A percentile compares a stretch with the other conserved stretches of the same genome.
These are phyloP conservation scores for Hygrophila difformis DNA, from an alignment of 257 asterid species.

Conservation along the genomic window DNA sequence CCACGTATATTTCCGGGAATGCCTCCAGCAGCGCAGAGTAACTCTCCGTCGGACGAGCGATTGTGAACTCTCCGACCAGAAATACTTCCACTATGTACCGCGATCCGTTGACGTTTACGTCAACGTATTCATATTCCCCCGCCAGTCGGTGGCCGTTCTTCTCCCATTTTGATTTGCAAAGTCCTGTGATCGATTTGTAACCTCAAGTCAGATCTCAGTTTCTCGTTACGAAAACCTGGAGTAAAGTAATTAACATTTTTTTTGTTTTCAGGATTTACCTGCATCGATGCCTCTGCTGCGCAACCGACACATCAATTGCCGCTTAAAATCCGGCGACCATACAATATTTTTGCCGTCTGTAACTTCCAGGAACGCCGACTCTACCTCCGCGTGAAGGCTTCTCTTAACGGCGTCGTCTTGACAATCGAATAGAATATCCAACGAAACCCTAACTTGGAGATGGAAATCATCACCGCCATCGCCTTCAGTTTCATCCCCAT, in stretches of 20 bases:
- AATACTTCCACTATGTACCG: conserved; percentile 48
- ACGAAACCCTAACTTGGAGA: conserved; percentile 13
- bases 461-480: conserved; percentile 12
- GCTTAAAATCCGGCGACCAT: conserved; percentile 25
- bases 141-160: conserved; percentile 21
- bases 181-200: conserved; percentile 26
- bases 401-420: conserved; percentile 18
- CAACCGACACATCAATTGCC: conserved; percentile 24
- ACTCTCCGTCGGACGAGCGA: conserved; percentile 46
- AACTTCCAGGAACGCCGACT: conserved; percentile 12
- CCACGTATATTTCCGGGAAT: conserved; percentile 38
- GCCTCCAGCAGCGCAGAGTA: conserved; percentile 27
- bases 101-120: conserved; percentile 18
- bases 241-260: too few species aligned
- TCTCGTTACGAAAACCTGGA: too few species aligned
- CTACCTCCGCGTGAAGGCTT: conserved; percentile 24
- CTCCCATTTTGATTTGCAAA: conserved; percentile 76
- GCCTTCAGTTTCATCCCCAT: not conserved
- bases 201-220: too few species aligned
- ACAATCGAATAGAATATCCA: conserved; percentile 14
- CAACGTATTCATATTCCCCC: conserved; percentile 55
- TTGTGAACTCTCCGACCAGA: conserved; percentile 41
- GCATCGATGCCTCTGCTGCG: conserved; percentile 35
- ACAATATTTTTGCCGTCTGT: not conserved
- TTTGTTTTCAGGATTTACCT: conserved; percentile 20